phyloP scores from a whole-genome alignment of 805 yeast species.

The Spathaspora girioi region DNA sequence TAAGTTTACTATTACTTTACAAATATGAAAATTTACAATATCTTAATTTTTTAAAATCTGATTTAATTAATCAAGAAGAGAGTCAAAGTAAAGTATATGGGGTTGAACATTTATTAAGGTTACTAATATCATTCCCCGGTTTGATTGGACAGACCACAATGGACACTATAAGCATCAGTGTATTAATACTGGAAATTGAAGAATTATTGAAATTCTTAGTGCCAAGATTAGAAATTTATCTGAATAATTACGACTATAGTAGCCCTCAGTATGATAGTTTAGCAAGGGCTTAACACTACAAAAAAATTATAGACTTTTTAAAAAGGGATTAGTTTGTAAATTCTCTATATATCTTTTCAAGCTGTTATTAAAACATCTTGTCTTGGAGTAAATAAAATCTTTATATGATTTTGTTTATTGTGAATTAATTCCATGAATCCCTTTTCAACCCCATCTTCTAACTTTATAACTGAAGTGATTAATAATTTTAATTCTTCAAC shows the following conservation, averaged over 20 bases:
- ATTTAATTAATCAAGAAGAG: constrained; percentile 12
- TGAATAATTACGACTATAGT: constrained; percentile 34
- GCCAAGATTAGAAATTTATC: constrained; percentile 31
- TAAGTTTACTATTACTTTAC: constrained; percentile 69
- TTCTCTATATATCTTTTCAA: not conserved
- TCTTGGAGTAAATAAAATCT: constrained; percentile 48
- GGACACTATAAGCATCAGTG: constrained; percentile 69
- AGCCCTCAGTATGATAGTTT: constrained; percentile 39
- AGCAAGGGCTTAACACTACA: constrained; percentile 14
- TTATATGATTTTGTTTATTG: constrained; percentile 54
- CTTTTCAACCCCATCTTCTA: constrained; percentile 49
- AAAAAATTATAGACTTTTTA: not conserved
- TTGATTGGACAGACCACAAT: constrained; percentile 73
- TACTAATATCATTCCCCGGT: constrained; percentile 78
- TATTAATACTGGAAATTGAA: constrained; percentile 53
- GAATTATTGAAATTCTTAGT: constrained; percentile 52
- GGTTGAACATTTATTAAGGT: constrained; percentile 73
- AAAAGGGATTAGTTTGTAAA: not conserved
- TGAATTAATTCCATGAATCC: constrained; percentile 50
- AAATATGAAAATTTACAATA: constrained; percentile 77
- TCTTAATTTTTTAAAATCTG: constrained; percentile 43
- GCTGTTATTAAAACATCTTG: not conserved
- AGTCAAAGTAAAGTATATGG: constrained; percentile 57
- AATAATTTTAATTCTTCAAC: constrained; percentile 41
- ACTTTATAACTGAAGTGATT: constrained; percentile 51